Evolutionary conservation across 2,329 filamentous ascomycete genomes (phyloP).

Genomic region (Neonectria neomacrospora): DNA sequence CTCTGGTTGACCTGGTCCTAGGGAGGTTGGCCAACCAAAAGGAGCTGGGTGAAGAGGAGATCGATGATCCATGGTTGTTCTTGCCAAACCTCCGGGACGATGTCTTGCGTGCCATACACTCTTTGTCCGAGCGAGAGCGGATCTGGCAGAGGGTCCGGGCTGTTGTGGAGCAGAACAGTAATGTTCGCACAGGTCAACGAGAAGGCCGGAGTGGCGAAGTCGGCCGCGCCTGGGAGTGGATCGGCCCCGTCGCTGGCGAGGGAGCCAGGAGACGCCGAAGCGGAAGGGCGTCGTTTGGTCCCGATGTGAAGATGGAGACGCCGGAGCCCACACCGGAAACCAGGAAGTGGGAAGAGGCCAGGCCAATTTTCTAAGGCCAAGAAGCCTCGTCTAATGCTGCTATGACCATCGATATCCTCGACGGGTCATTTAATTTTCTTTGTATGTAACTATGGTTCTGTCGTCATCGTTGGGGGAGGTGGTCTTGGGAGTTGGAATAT

Average conservation of each 20-base stretch:
- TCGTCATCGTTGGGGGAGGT: slow-evolving; percentile 16
- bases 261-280: slow-evolving; percentile 60
- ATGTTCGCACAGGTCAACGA: slow-evolving; percentile 81
- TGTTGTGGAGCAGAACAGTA: slow-evolving; percentile 93
- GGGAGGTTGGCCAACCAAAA: slow-evolving; percentile 86
- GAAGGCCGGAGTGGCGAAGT: slow-evolving; percentile 73
- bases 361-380: slow-evolving; percentile 53
- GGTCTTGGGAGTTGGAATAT: slow-evolving; percentile 32
- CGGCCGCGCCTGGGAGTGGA: slow-evolving; percentile 76
- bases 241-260: slow-evolving; percentile 65
- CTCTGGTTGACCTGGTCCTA: slow-evolving; percentile 85
- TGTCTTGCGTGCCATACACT: slow-evolving; percentile 84
- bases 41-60: slow-evolving; percentile 74
- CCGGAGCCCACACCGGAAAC: slow-evolving; percentile 43
- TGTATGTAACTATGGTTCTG: slow-evolving; percentile 25
- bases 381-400: slow-evolving; percentile 18
- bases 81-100: slow-evolving; percentile 92
- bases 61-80: slow-evolving; percentile 83
- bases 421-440: slow-evolving; percentile 28
- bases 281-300: slow-evolving; percentile 61
- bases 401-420: slow-evolving; percentile 20
- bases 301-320: slow-evolving; percentile 53
- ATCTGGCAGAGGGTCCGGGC: slow-evolving; percentile 86
- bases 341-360: slow-evolving; percentile 56
- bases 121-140: slow-evolving; percentile 77